Evolutionary conservation across 164 flowering plant species (phyloP).

Genomic region (Kingdonia uniflora): DNA sequence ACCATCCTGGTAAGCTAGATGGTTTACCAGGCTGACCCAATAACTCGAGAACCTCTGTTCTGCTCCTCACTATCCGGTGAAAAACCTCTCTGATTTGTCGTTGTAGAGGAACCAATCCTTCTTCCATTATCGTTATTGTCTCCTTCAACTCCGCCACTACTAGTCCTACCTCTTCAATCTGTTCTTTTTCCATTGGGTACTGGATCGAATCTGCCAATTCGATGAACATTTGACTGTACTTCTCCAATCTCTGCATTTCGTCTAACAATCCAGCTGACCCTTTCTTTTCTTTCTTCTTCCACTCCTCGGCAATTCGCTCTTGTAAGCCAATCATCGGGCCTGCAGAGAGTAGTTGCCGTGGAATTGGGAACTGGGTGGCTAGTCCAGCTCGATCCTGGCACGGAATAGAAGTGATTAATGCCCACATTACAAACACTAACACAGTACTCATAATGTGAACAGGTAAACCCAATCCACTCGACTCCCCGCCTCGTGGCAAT

Average conservation of each 20-base stretch:
- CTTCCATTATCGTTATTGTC: conserved; percentile 59
- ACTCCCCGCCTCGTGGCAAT: conserved; percentile 55
- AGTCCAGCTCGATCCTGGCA: conserved; percentile 66
- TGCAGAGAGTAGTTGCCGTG: conserved; percentile 55
- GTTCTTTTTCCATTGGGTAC: conserved; percentile 43
- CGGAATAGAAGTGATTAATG: conserved; percentile 58
- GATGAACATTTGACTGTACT: conserved; percentile 26
- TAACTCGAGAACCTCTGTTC: conserved; percentile 46
- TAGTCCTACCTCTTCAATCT: conserved; percentile 31
- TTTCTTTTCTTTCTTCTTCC: conserved; percentile 90
- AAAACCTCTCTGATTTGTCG: conserved; percentile 72
- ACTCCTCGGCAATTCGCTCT: conserved; percentile 73
- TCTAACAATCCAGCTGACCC: conserved; percentile 56
- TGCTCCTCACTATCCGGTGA: conserved; percentile 66
- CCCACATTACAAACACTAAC: conserved; percentile 65
- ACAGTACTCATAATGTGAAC: conserved; percentile 60
- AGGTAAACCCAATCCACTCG: conserved; percentile 35
- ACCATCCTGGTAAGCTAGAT: too few species aligned
- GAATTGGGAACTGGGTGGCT: conserved; percentile 35
- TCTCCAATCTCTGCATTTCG: conserved; percentile 66
- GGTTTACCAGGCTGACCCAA: conserved; percentile 32
- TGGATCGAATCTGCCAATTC: conserved; percentile 41
- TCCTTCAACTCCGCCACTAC: conserved; percentile 52
- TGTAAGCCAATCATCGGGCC: conserved; percentile 49
- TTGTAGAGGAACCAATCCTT: conserved; percentile 65